Percentiles rank a stretch among this genome's conserved stretches.
phyloP scores from a whole-genome alignment of 495 filamentous ascomycete genomes.

The Aspergillus biplanus region DNA sequence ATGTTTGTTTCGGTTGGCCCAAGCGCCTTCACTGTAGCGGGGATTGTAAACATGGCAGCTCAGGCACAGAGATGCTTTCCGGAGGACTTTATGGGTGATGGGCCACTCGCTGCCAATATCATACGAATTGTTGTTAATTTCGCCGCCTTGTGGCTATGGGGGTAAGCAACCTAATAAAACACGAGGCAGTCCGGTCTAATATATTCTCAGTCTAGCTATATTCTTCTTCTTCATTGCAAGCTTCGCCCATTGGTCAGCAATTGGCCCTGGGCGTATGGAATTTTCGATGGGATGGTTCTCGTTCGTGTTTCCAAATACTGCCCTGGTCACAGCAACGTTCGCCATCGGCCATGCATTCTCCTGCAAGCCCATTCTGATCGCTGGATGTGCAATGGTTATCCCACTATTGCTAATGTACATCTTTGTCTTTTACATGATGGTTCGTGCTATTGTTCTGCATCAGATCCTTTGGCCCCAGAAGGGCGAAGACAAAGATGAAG shows the following conservation, averaged over 20 bases:
- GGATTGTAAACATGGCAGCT: conserved; percentile 62
- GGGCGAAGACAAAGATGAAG: conserved; percentile 66
- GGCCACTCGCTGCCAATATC: conserved; percentile 57
- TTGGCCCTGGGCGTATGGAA: conserved; percentile 62
- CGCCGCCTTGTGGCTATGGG: conserved; percentile 81
- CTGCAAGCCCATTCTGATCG: conserved; percentile 61
- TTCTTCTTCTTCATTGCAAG: conserved; percentile 87
- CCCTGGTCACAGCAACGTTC: conserved; percentile 72
- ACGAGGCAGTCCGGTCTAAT: conserved; percentile 6
- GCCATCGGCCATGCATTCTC: conserved; percentile 69
- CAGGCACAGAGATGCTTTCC: conserved; percentile 49
- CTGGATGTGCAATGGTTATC: conserved; percentile 67
- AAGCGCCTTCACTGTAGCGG: conserved; percentile 76
- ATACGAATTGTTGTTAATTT: conserved; percentile 59
- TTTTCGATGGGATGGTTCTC: conserved; percentile 91
- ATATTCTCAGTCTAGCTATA: conserved; percentile 60
- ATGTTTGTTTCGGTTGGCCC: conserved; percentile 88
- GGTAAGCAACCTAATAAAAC: conserved; percentile 35
- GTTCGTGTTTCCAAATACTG: conserved; percentile 87
- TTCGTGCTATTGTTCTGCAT: conserved; percentile 63
- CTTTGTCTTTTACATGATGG: conserved; percentile 71
- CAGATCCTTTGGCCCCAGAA: conserved; percentile 76
- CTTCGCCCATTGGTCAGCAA: conserved; percentile 74
- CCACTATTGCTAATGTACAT: conserved; percentile 70
- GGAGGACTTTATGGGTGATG: conserved; percentile 62